Conservation (phyloP, 2,329 filamentous ascomycete species). For the Stachybotrys chartarum region DNA sequence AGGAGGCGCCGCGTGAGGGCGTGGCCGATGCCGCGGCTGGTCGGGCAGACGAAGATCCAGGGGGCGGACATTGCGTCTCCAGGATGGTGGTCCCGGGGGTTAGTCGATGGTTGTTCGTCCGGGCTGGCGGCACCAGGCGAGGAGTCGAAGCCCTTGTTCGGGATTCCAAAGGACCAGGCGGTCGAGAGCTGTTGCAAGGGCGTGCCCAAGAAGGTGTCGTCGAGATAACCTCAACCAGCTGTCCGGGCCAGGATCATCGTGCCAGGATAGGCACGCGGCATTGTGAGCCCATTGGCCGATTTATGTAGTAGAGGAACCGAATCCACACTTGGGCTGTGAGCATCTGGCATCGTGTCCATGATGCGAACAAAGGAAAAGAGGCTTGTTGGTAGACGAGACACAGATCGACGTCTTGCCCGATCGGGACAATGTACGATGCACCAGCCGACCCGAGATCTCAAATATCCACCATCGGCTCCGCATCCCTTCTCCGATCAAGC, state of each 20-base stretch:
- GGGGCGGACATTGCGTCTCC: conserved; percentile 32
- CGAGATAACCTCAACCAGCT: too few species aligned
- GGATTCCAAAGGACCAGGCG: too few species aligned
- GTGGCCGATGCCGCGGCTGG: conserved; percentile 41
- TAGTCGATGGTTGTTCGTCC: not conserved
- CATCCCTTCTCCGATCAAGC: too few species aligned
- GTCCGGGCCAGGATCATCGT: too few species aligned
- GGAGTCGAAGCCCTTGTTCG: too few species aligned
- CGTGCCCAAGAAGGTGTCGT: too few species aligned
- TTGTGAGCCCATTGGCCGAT: too few species aligned
- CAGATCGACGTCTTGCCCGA: not conserved
- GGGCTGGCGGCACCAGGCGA: not conserved
- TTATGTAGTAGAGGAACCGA: too few species aligned
- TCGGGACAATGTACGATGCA: not conserved
- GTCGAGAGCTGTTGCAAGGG: too few species aligned
- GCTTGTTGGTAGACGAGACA: not conserved
- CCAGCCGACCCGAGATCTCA: not conserved
- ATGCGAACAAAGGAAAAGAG: not conserved
- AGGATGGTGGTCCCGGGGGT: too few species aligned
- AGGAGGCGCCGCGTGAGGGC: conserved; percentile 42
- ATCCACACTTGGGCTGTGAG: too few species aligned
- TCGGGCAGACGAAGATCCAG: conserved; percentile 42
- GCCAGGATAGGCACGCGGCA: too few species aligned
- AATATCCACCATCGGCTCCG: not conserved
- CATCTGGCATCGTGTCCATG: not conserved